Evolutionary conservation across 495 filamentous ascomycete species (phyloP).

Genomic region (Thermothielavioides terrestris): DNA sequence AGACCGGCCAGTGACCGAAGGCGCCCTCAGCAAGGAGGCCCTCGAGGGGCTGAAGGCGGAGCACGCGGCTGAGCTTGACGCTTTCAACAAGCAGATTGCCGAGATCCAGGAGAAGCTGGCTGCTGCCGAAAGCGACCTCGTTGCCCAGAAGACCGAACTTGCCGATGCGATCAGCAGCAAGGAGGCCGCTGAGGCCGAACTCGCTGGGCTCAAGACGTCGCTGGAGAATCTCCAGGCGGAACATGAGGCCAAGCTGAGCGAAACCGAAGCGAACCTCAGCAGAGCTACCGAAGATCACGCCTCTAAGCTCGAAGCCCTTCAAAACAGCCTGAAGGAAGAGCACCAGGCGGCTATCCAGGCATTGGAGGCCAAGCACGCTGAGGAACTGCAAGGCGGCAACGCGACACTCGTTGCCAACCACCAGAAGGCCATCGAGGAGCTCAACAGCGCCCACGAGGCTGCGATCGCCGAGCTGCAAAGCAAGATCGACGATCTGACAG

Average conservation of each 20-base stretch:
- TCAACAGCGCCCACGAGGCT: constrained; percentile 35
- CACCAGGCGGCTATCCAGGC: constrained; percentile 32
- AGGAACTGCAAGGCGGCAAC: constrained; percentile 32
- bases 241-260: constrained; percentile 28
- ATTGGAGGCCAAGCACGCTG: constrained; percentile 34
- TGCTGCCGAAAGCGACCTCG: constrained; percentile 32
- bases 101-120: constrained; percentile 37
- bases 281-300: constrained; percentile 34
- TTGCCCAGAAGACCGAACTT: constrained; percentile 28
- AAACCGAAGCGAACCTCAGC: constrained; percentile 23
- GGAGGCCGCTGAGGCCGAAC: constrained; percentile 31
- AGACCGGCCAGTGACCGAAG: constrained; percentile 5
- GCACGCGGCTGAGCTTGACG: constrained; percentile 40
- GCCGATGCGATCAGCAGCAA: constrained; percentile 28
- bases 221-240: constrained; percentile 35
- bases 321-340: constrained; percentile 33
- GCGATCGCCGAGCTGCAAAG: constrained; percentile 34
- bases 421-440: constrained; percentile 30
- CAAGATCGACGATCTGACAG: constrained; percentile 35
- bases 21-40: constrained; percentile 30
- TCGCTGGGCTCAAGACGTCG: constrained; percentile 35
- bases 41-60: constrained; percentile 37
- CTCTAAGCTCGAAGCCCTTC: constrained; percentile 32
- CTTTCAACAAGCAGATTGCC: constrained; percentile 31
- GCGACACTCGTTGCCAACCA: constrained; percentile 23